Evolutionary conservation across 1,284 basidiomycete genomes (phyloP).

Genomic region (Ceratobasidium papillatum): DNA sequence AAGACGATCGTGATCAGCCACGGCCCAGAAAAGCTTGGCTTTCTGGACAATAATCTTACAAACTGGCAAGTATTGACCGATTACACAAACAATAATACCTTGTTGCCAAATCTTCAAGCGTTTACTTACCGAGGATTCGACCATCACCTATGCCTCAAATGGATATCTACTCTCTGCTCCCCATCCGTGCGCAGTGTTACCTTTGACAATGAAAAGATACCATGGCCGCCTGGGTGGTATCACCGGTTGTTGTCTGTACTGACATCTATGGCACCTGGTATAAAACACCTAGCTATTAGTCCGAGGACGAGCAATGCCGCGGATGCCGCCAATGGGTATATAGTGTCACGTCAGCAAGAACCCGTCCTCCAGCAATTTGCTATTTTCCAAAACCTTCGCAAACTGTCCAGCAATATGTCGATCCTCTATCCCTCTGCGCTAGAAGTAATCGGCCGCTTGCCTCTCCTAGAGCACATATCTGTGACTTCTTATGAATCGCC

Average conservation of each 20-base stretch:
- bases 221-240: neutral
- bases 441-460: neutral
- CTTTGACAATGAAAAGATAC: neutral
- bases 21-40: neutral
- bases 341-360: too few relatives aligned
- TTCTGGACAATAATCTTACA: neutral
- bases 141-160: neutral
- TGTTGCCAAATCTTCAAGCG: neutral
- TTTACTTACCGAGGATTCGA: neutral
- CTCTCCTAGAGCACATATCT: neutral
- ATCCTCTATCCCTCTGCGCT: neutral
- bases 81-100: neutral
- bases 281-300: neutral
- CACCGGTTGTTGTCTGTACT: neutral
- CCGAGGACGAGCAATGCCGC: neutral
- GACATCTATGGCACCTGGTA: neutral
- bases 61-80: neutral
- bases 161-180: neutral
- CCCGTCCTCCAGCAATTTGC: too few relatives aligned
- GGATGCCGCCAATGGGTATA: too few relatives aligned
- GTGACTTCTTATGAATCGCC: neutral
- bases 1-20: neutral
- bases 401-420: neutral
- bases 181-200: neutral
- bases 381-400: neutral